phyloP scores from a whole-genome alignment of 2,329 filamentous ascomycete species.

The Lecanicillium sp. region DNA sequence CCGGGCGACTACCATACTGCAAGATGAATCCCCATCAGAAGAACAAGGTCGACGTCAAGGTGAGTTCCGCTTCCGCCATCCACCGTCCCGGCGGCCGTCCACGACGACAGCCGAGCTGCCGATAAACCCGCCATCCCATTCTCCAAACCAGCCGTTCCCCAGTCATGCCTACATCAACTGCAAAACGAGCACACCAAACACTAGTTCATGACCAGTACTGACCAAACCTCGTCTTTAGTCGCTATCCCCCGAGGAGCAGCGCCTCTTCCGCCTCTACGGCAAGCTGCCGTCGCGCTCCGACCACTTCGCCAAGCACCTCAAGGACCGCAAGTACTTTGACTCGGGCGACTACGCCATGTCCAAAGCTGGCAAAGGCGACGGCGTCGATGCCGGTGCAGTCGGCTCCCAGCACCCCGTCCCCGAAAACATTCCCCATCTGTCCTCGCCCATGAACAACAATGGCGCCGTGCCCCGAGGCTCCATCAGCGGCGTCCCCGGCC shows the following conservation, averaged over 20 bases:
- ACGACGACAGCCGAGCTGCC: too few species aligned
- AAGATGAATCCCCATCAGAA: slow-evolving; percentile 94
- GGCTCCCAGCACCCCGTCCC: slow-evolving; percentile 91
- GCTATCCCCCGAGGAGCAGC: slow-evolving; percentile 89
- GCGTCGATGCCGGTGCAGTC: slow-evolving; percentile 87
- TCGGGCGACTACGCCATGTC: slow-evolving; percentile 93
- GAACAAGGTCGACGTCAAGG: slow-evolving; percentile 96
- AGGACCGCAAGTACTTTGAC: slow-evolving; percentile 99
- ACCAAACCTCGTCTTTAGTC: slow-evolving; percentile 47
- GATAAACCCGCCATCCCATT: too few species aligned
- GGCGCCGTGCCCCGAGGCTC: slow-evolving; percentile 12
- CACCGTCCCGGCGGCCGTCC: too few species aligned
- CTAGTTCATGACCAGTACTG: slow-evolving; percentile 13
- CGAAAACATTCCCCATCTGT: slow-evolving; percentile 89
- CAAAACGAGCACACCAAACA: too few species aligned
- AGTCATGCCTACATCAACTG: too few species aligned
- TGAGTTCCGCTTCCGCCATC: too few species aligned
- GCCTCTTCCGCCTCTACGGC: slow-evolving; percentile 93
- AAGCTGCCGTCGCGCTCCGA: slow-evolving; percentile 96
- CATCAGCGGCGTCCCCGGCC: slow-evolving; percentile 33
- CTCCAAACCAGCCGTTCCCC: too few species aligned
- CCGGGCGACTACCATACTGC: too few species aligned
- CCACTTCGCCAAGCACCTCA: slow-evolving; percentile 94
- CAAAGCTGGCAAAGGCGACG: slow-evolving; percentile 93
- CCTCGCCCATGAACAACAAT: slow-evolving; percentile 48